Percentiles rank a stretch among this genome's conserved stretches.
These are phyloP conservation scores for Xerocomus brunneocitrinus DNA, from an alignment of 768 basidiomycete species.

Conservation along the genomic window DNA sequence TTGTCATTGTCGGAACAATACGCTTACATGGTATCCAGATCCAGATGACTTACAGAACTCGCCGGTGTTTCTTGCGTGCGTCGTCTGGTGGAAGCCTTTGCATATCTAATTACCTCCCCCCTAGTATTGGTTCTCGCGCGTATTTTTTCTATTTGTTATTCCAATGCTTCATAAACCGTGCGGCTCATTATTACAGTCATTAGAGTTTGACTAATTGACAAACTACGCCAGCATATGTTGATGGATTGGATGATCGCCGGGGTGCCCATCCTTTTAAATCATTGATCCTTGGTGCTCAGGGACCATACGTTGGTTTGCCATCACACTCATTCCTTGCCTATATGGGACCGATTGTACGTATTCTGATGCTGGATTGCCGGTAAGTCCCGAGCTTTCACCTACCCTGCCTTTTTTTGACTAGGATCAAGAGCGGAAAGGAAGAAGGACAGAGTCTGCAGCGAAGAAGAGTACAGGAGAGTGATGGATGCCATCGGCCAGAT, in stretches of 20 bases:
- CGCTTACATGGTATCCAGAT: slow-evolving; percentile 40
- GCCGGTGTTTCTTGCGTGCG: slow-evolving; percentile 67
- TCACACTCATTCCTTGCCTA: slow-evolving; percentile 81
- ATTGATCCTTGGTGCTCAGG: slow-evolving; percentile 67
- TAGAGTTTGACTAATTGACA: neutral
- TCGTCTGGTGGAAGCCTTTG: neutral
- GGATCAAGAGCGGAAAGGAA: slow-evolving; percentile 72
- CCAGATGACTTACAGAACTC: slow-evolving; percentile 74
- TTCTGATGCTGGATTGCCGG: slow-evolving; percentile 83
- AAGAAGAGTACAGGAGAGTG: slow-evolving; percentile 63
- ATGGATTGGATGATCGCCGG: slow-evolving; percentile 62
- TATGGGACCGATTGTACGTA: slow-evolving; percentile 70
- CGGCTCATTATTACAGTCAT: slow-evolving; percentile 17
- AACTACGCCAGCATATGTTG: slow-evolving; percentile 35
- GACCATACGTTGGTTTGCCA: slow-evolving; percentile 73
- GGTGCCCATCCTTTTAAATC: slow-evolving; percentile 65
- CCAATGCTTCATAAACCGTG: slow-evolving; percentile 86
- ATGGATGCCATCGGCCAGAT: slow-evolving; percentile 59
- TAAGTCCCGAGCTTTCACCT: slow-evolving; percentile 27
- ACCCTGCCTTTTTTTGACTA: slow-evolving; percentile 1
- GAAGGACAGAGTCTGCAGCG: slow-evolving; percentile 76
- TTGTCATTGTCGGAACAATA: neutral
- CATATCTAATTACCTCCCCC: neutral
- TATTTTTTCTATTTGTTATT: slow-evolving; percentile 95
- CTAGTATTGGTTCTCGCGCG: slow-evolving; percentile 74